Evolutionary conservation across 495 filamentous ascomycete genomes (phyloP), one percentile per base, ranked within the genome.

Genomic region (Penicillium odoratum): DNA sequence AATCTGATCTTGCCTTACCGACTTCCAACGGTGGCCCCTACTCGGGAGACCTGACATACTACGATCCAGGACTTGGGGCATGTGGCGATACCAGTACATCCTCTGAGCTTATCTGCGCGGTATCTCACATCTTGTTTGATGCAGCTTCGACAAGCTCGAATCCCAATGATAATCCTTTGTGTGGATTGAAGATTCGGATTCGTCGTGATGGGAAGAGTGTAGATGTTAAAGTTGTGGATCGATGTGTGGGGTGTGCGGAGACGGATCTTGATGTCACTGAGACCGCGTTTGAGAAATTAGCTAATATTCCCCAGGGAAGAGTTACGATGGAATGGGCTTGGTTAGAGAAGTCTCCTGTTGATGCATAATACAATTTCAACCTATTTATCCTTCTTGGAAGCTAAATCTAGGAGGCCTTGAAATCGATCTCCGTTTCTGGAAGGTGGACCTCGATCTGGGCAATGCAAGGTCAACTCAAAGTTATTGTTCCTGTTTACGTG

Each of bases 31-130:
- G 65, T 30, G 75, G 66, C 18, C 76, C 68, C 8, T 85, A 85
- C 65, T 80, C 73, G 18, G 90, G 88, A 48, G 84, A 91, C 50
- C 64, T 91, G 36, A 92, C 88, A 0, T 92, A 87, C 74, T 93
- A 89, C 66, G 73, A 68, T 21, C 81, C 88, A 5, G 87, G 70
- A 0, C 75, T 92, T 2, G 90, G 90, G 16, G 83, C 89, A 1
- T 95, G 91, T 63, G 90, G 90, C 3, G 74, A 80, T 26, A 78
- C 70, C 8, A 83, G 77, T 40, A 73, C 65, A 0, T 67, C 67
- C 9, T 72, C 64, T 11, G 86, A 90, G 33, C 54, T 74, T 18
- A 81, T 92, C n/a, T 85, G 83, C 18, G 85, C 88, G 1, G 76
- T 93, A 0, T 87, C 84, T 1, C 83, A 87, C 62, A 66, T 81